Percentiles rank a stretch among this genome's conserved stretches.
phyloP scores from a whole-genome alignment of 2,329 filamentous ascomycete genomes.

The Xylaria sp. region DNA sequence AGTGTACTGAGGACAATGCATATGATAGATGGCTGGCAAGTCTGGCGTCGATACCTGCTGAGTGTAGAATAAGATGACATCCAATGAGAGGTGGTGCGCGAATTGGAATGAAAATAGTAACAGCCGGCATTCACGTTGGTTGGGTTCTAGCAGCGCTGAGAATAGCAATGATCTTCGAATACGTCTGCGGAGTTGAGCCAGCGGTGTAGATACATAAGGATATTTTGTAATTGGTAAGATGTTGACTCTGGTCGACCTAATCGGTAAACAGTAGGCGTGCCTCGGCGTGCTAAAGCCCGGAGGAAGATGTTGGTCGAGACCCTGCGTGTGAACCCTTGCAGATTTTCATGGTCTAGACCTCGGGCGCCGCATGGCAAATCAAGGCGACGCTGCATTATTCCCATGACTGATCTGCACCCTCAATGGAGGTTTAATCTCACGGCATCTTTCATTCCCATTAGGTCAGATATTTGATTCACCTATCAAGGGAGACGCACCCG shows the following conservation, averaged over 20 bases:
- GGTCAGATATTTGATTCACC: not conserved
- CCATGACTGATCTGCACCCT: slow-evolving; percentile 18
- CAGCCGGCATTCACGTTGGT: not conserved
- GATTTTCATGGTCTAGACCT: slow-evolving; percentile 22
- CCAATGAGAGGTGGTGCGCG: not conserved
- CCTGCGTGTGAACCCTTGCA: slow-evolving; percentile 1
- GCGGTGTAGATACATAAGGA: slow-evolving; percentile 22
- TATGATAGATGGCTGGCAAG: not conserved
- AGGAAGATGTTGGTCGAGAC: slow-evolving; percentile 11
- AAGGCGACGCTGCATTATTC: slow-evolving; percentile 18
- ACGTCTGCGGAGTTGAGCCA: slow-evolving; percentile 13
- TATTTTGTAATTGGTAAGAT: not conserved
- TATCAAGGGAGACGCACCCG: not conserved
- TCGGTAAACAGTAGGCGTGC: not conserved
- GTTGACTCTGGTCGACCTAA: not conserved
- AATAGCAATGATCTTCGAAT: slow-evolving; percentile 4
- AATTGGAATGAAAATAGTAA: not conserved
- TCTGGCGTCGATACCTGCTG: not conserved
- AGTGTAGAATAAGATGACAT: not conserved
- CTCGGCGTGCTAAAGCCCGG: not conserved
- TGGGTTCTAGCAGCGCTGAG: not conserved
- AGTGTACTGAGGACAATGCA: not conserved
- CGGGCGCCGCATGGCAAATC: slow-evolving; percentile 22
- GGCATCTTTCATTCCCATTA: slow-evolving; percentile 5
- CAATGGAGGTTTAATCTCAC: slow-evolving; percentile 9